Evolutionary conservation across 2,329 filamentous ascomycete genomes (phyloP).

Genomic region (Hymenoscyphus scutula): DNA sequence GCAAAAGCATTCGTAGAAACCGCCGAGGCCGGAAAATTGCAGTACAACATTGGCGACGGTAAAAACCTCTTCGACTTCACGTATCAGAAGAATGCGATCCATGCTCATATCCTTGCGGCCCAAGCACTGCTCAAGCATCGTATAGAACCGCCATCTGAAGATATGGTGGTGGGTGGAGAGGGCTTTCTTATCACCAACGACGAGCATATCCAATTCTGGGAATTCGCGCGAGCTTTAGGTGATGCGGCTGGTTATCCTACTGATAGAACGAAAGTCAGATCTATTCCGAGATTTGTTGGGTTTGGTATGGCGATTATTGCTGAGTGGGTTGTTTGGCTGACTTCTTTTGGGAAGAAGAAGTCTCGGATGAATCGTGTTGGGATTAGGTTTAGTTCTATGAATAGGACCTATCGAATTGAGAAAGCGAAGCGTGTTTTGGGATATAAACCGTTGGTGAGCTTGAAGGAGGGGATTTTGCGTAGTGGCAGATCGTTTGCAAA

Average conservation of each 20-base stretch:
- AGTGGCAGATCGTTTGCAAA: constrained; percentile 1
- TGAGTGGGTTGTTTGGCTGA: constrained; percentile 23
- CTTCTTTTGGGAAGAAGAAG: constrained; percentile 20
- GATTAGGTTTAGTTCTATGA: constrained; percentile 65
- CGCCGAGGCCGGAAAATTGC: constrained; percentile 46
- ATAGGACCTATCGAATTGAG: constrained; percentile 69
- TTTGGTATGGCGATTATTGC: constrained; percentile 17
- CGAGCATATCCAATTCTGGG: constrained; percentile 21
- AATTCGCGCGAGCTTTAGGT: constrained; percentile 16
- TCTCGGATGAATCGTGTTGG: constrained; percentile 12
- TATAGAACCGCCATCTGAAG: background rate
- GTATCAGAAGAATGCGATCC: constrained; percentile 50
- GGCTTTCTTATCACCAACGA: constrained; percentile 25
- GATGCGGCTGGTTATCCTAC: constrained; percentile 14
- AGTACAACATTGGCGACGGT: constrained; percentile 50
- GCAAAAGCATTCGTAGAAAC: constrained; percentile 39
- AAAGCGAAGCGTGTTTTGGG: constrained; percentile 68
- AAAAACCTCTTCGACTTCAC: constrained; percentile 54
- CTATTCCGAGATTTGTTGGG: constrained; percentile 13
- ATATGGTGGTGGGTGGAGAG: constrained; percentile 17
- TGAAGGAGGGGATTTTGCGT: constrained; percentile 54
- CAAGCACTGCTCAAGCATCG: constrained; percentile 40
- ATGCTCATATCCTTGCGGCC: constrained; percentile 50
- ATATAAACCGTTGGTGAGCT: constrained; percentile 62
- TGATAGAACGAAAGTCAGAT: constrained; percentile 10